Percentiles rank a stretch among this genome's conserved stretches.
These are phyloP conservation scores for Podospora didyma DNA, from an alignment of 495 filamentous ascomycete genomes.

Conservation along the genomic window DNA sequence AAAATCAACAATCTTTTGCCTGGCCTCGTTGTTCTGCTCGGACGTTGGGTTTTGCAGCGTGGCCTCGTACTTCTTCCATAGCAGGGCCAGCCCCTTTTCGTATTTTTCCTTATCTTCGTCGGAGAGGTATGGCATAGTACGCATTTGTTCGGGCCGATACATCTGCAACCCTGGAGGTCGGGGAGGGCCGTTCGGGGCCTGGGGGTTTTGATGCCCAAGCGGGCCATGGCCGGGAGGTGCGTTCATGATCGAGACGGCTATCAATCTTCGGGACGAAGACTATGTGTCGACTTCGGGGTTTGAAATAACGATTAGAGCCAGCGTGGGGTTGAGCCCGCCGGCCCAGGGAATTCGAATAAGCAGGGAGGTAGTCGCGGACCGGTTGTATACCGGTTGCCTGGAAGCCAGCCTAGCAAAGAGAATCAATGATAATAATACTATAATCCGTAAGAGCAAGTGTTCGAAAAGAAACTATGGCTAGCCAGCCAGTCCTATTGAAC, in stretches of 20 bases:
- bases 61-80: slow-evolving; percentile 60
- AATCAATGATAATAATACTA: too few relatives aligned
- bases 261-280: too few relatives aligned
- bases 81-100: slow-evolving; percentile 53
- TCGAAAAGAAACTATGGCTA: too few relatives aligned
- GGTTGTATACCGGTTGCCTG: too few relatives aligned
- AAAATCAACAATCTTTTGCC: slow-evolving; percentile 61
- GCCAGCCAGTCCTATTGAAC: too few relatives aligned
- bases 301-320: neutral
- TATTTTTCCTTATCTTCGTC: slow-evolving; percentile 66
- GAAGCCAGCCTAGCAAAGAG: too few relatives aligned
- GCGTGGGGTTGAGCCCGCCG: neutral
- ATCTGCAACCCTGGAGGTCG: slow-evolving; percentile 11
- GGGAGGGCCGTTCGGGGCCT: slow-evolving; percentile 6
- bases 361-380: too few relatives aligned
- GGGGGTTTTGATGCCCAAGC: slow-evolving; percentile 17
- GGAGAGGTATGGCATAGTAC: slow-evolving; percentile 35
- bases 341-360: neutral
- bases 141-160: slow-evolving; percentile 47
- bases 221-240: slow-evolving; percentile 28
- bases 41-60: slow-evolving; percentile 49
- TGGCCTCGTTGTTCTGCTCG: slow-evolving; percentile 59
- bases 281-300: neutral
- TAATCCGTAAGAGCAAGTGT: too few relatives aligned
- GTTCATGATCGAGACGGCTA: slow-evolving; percentile 30